Base-by-base conservation (phyloP, 805 yeast genomes). In the Phaffomyces opuntiae region DNA sequence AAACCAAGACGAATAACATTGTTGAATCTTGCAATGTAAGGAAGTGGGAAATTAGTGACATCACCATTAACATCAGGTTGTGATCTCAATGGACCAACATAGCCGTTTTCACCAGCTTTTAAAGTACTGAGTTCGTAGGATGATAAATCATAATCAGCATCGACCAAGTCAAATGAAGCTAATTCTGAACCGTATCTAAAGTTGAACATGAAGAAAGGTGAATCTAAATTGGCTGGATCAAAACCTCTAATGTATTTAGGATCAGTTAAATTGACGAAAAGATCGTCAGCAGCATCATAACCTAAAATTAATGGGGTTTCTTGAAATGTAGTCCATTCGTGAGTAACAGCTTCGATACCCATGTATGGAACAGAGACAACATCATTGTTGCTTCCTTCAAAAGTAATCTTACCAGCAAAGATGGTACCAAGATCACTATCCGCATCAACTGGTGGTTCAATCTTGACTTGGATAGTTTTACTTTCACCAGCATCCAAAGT, bases 361-460 rank as follows among this genome's bases (percentile, higher is more conserved):
- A 51, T 44, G 46, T 51, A 51, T 25, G 54, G 52, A 25, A 49
- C 53, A 25, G 40, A 39, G 14, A 47, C 45, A 13, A 42, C 5
- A n/a, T 51, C 54, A 32, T 50, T 51, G 25, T 51, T 51, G 31
- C 41, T 46, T 45, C 54, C 54, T 14, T 7, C 13, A 39, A 51
- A 47, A 26, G 16, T 3, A 12, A 51, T 42, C 38, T 47, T 51
- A 47, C 54, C 54, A 27, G 38, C 39, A 38, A 46, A 51, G 1
- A 46, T 27, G n/a, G 54, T 43, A 19, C 49, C 52, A 32, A 25
- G 29, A 14, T 9, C n/a, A 8, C 37, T 16, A 16, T 16, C 42
- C 9, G 39, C 24, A 13, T n/a, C 40, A 5, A 39, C 16, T 39
- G 54, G 53, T 13, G 43, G 16, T n/a, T 39, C 17, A 25, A 51